Evolutionary conservation across 148 eudicot genomes (phyloP).

Genomic region (Cornus florida): DNA sequence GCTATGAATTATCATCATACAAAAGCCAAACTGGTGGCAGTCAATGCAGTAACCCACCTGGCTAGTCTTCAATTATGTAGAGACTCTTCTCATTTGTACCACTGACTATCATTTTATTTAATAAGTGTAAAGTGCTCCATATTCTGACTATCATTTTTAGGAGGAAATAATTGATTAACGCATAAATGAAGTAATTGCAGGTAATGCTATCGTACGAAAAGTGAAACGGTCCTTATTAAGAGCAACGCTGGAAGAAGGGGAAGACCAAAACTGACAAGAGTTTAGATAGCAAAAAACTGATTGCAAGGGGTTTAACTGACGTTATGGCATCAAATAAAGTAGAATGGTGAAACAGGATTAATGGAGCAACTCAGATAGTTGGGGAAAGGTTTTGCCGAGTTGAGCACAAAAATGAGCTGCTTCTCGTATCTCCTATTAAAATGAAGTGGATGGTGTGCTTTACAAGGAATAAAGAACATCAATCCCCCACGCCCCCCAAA

Average conservation of each 20-base stretch:
- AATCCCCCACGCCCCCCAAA: too few species aligned
- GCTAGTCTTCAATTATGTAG: neutral
- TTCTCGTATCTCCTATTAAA: neutral
- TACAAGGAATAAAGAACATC: neutral
- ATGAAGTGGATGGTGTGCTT: neutral
- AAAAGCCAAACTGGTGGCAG: neutral
- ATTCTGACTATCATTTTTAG: neutral
- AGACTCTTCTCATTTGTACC: constrained; percentile 2
- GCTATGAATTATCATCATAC: neutral
- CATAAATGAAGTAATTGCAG: too few species aligned
- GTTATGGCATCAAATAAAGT: too few species aligned
- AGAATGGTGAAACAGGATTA: too few species aligned
- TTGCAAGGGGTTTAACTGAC: too few species aligned
- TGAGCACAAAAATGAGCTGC: neutral
- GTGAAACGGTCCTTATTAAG: too few species aligned
- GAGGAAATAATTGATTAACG: neutral
- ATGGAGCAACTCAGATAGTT: too few species aligned
- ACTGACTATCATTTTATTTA: neutral
- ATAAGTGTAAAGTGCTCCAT: neutral
- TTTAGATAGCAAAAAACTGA: too few species aligned
- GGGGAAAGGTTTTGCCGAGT: too few species aligned
- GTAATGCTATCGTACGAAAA: too few species aligned
- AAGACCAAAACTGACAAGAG: too few species aligned
- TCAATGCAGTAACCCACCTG: neutral
- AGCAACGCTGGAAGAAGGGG: too few species aligned